Conservation (phyloP, 1,139 yeast species). For the Petasospora fabianii region DNA sequence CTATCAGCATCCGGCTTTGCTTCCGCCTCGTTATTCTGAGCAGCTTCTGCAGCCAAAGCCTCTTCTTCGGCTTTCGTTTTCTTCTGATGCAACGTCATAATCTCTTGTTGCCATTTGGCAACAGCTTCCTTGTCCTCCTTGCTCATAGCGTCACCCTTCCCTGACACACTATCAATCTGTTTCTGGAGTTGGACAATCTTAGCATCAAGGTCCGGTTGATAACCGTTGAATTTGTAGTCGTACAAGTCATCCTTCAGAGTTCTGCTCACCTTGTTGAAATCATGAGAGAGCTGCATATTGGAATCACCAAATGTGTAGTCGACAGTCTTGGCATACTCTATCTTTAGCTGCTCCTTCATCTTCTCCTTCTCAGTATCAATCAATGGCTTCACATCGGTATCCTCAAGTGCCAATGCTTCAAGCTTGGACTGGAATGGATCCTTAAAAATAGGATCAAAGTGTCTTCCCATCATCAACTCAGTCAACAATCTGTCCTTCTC, state of each 20-base stretch:
- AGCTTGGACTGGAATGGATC: conserved; percentile 11
- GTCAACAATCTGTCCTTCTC: conserved; percentile 7
- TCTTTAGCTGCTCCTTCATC: conserved; percentile 8
- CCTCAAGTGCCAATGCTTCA: conserved; percentile 7
- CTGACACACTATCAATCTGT: conserved; percentile 2
- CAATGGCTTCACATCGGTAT: neutral
- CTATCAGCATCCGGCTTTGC: no score
- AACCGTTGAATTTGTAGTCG: conserved; percentile 5
- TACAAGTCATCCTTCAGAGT: conserved; percentile 10
- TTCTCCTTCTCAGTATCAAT: neutral
- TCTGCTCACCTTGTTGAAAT: conserved; percentile 8
- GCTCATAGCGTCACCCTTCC: conserved; percentile 4
- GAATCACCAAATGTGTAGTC: conserved; percentile 14
- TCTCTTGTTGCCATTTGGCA: no score
- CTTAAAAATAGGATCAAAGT: conserved; percentile 10
- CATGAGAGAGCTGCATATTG: neutral
- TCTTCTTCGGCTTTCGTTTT: conserved; percentile 1
- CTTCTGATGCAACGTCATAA: neutral
- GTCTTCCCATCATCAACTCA: conserved; percentile 8
- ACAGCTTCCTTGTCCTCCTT: conserved; percentile 5
- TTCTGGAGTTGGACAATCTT: conserved; percentile 7
- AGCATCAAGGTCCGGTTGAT: conserved; percentile 10
- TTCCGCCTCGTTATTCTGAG: no score
- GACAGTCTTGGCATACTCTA: conserved; percentile 12
- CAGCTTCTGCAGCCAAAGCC: no score